Base-by-base conservation (phyloP, 768 basidiomycete species). In the Tricholoma hemisulphureum region DNA sequence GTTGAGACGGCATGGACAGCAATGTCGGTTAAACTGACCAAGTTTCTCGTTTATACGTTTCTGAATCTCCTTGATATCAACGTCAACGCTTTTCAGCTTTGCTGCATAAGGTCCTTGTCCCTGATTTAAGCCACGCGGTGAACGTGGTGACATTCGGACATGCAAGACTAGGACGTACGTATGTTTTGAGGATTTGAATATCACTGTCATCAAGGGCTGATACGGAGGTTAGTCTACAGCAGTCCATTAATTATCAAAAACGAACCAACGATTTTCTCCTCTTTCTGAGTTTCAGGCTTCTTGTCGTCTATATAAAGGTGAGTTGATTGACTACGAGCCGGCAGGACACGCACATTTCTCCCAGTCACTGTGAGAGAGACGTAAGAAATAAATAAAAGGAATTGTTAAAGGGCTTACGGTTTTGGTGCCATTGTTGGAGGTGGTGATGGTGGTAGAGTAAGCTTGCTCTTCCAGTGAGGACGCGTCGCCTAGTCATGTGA, bases 171-270 rank as follows among this genome's bases (percentile, higher is more conserved):
- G 32, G 24, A 64, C 87, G 58, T 73, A 93, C 96, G 73, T 98
- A 98, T 58, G 96, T 99, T 79, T 98, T 97, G 61, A 99, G 85
- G 64, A 99, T 97, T 72, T 98, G 96, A 51, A 99, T 99, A 71
- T 98, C 97, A 63, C 93, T 94, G 66, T 98, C 96, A 69, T 98
- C 97, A 60, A 99, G 86, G 51, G 89, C 96, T 97, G 59, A 52
- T 2, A 34, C 26, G 26, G 3, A 48, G 71, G 24, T 67, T 63
- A 10, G 21, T 31, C 24, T 26, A 48, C 3, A 32, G 9, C 53
- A 20, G 57, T 16, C 3, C 4, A 37, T 21, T 2, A 50, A 54
- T 13, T 29, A 24, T n/a, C 21, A 56, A 20, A 26, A 31, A 76
- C 85, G 60, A 63, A 86, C 91, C 85, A 64, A 90, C 85, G 67